Percentiles rank a stretch among this genome's conserved stretches.
Conservation (phyloP, 2,329 filamentous ascomycete species). For the Alternaria dauci region DNA sequence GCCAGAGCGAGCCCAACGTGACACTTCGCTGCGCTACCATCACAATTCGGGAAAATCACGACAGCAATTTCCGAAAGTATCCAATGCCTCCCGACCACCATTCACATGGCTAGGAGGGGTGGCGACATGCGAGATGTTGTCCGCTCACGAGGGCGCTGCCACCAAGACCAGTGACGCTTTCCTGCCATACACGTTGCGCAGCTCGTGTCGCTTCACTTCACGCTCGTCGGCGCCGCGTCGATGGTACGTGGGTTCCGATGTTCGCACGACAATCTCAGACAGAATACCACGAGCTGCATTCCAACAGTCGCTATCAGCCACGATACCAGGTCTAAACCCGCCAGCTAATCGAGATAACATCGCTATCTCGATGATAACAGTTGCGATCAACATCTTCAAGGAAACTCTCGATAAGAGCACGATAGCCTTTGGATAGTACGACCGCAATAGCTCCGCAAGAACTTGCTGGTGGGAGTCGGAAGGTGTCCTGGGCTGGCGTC, state of each 20-base stretch:
- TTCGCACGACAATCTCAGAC: neutral
- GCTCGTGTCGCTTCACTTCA: neutral
- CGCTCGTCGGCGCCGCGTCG: neutral
- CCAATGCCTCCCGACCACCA: conserved; percentile 15
- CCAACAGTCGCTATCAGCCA: conserved; percentile 3
- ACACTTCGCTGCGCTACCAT: conserved; percentile 9
- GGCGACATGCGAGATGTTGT: conserved; percentile 1
- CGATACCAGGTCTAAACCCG: neutral
- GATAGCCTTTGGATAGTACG: conserved; percentile 24
- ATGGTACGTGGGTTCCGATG: neutral
- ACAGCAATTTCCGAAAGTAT: conserved; percentile 24
- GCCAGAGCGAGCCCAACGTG: conserved; percentile 5
- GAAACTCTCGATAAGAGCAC: conserved; percentile 20
- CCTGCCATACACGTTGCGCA: conserved; percentile 3
- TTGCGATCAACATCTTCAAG: conserved; percentile 12
- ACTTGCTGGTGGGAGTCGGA: conserved; percentile 27
- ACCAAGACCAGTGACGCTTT: conserved; percentile 5
- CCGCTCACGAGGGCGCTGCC: conserved; percentile 6
- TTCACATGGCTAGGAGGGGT: conserved; percentile 18
- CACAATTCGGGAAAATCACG: conserved; percentile 8
- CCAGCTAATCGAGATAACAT: conserved; percentile 12
- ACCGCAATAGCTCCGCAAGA: conserved; percentile 21
- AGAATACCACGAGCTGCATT: neutral
- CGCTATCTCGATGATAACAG: conserved; percentile 6
- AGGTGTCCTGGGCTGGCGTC: conserved; percentile 30